Evolutionary conservation across 176 grass and related monocot species (phyloP).

Genomic region (Melocanna baccifera): DNA sequence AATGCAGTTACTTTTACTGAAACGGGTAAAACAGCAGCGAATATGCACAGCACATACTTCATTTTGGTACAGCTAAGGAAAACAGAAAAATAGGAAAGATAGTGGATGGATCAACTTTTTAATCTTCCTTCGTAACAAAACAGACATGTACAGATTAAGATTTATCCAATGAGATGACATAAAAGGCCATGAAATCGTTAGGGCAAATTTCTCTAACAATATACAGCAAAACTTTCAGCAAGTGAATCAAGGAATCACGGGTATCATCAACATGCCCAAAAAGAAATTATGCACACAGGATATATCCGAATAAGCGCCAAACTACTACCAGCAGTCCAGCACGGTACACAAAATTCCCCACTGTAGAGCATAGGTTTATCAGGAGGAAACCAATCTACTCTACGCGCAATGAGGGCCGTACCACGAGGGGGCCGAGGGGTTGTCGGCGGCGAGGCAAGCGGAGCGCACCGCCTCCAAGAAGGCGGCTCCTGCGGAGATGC

Average conservation of each 20-base stretch:
- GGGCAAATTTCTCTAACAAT: neutral
- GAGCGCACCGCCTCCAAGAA: conserved; percentile 80
- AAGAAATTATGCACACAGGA: neutral
- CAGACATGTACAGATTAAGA: neutral
- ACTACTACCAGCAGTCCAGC: neutral
- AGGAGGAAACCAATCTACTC: neutral
- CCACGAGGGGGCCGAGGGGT: conserved; percentile 57
- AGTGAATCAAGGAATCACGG: neutral
- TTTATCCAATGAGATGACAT: neutral
- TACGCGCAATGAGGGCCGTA: conserved; percentile 14
- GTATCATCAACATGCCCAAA: neutral
- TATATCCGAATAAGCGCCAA: neutral
- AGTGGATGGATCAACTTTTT: neutral
- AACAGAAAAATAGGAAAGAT: neutral
- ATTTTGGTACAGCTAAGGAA: neutral
- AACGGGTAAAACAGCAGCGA: neutral
- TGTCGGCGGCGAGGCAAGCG: conserved; percentile 44
- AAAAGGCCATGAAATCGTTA: neutral
- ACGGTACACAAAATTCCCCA: neutral
- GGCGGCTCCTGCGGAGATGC: conserved; percentile 44
- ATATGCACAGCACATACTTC: neutral
- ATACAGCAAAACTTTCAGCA: neutral
- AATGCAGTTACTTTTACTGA: neutral
- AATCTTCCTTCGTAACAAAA: neutral
- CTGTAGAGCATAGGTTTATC: neutral